Evolutionary conservation across 75 land plant genomes (phyloP).

Genomic region (Picea sitchensis): DNA sequence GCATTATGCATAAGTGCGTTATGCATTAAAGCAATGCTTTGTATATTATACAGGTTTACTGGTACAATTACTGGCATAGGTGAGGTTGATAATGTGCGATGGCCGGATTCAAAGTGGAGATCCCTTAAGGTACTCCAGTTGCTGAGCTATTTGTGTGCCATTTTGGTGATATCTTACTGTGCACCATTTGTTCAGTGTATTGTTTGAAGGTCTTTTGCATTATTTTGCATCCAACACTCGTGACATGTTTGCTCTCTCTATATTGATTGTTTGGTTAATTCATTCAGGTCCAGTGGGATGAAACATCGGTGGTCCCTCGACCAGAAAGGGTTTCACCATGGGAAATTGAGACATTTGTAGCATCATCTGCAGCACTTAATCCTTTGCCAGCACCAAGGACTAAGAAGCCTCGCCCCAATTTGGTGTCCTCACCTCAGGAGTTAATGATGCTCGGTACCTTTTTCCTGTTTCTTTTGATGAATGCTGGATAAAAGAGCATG

Average conservation of each 20-base stretch:
- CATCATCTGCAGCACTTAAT: constrained; percentile 21
- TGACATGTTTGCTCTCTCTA: neutral
- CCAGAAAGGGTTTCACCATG: constrained; percentile 69
- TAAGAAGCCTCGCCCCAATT: constrained; percentile 14
- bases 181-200: neutral
- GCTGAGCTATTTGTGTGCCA: neutral
- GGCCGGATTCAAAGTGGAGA: constrained; percentile 82
- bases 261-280: neutral
- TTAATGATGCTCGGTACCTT: neutral
- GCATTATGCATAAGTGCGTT: neutral
- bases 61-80: constrained; percentile 66
- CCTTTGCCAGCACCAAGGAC: constrained; percentile 15
- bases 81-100: constrained; percentile 51
- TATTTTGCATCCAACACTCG: neutral
- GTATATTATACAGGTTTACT: constrained; percentile 30
- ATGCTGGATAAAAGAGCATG: too few species aligned
- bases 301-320: constrained; percentile 21
- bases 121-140: constrained; percentile 46
- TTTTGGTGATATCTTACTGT: neutral
- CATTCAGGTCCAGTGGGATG: constrained; percentile 70
- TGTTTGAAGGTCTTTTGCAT: neutral
- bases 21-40: neutral
- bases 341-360: constrained; percentile 49
- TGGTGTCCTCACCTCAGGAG: neutral
- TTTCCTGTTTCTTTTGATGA: neutral